Percentiles rank a stretch among this genome's conserved stretches.
phyloP scores from a whole-genome alignment of 2,329 filamentous ascomycete genomes.

The Fonsecaea multimorphosa region DNA sequence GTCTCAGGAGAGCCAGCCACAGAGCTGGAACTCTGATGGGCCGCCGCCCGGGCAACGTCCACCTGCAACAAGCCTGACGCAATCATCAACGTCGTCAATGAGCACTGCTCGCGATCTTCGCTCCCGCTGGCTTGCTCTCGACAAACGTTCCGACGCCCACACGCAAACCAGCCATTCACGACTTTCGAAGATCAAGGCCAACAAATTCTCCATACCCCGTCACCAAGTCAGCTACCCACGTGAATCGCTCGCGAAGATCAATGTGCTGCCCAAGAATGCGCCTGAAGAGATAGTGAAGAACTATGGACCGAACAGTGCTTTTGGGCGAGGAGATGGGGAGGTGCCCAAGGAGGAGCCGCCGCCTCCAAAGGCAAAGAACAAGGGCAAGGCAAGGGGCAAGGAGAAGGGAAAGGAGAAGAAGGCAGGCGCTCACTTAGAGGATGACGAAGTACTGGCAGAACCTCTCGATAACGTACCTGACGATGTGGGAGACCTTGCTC shows the following conservation, averaged over 20 bases:
- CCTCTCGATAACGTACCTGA: not conserved
- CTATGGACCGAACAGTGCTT: constrained; percentile 32
- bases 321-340: constrained; percentile 33
- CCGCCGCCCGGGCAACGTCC: constrained; percentile 24
- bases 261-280: constrained; percentile 37
- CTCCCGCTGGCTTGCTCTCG: constrained; percentile 72
- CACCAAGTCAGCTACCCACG: constrained; percentile 28
- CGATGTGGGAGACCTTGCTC: not conserved
- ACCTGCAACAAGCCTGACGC: constrained; percentile 17
- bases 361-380: constrained; percentile 17
- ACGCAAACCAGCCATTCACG: not conserved
- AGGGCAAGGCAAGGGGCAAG: constrained; percentile 1
- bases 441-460: constrained; percentile 18
- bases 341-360: constrained; percentile 27
- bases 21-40: constrained; percentile 25
- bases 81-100: constrained; percentile 16
- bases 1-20: constrained; percentile 9
- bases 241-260: constrained; percentile 34
- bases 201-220: constrained; percentile 26
- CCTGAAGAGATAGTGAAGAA: constrained; percentile 37
- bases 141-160: constrained; percentile 42
- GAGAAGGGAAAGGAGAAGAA: constrained; percentile 36
- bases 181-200: constrained; percentile 29
- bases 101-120: constrained; percentile 58
- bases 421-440: constrained; percentile 16